Conservation (phyloP, 805 yeast genomes). For the Saccharomycopsis vini region DNA sequence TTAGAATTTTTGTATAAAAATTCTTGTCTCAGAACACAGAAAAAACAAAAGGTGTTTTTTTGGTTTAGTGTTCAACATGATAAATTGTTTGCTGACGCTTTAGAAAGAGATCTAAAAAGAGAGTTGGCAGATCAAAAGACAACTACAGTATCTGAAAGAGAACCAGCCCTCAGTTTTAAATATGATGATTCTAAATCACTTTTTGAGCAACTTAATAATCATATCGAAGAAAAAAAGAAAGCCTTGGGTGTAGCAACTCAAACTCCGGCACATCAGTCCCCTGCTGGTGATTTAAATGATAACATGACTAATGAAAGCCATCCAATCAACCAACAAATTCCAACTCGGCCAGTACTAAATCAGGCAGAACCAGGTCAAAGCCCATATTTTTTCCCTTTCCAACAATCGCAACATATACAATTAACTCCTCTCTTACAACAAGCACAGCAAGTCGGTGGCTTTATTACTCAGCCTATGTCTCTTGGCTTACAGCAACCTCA, state of each 20-base stretch:
- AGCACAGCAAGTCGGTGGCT: too few relatives aligned
- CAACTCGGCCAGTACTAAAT: too few relatives aligned
- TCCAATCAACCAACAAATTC: not conserved
- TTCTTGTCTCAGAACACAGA: constrained; percentile 84
- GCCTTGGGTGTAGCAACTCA: constrained; percentile 7
- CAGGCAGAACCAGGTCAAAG: too few relatives aligned
- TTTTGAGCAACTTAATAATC: constrained; percentile 42
- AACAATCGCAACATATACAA: too few relatives aligned
- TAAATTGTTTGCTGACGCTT: constrained; percentile 81
- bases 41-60: constrained; percentile 92
- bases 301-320: not conserved
- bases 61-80: constrained; percentile 97
- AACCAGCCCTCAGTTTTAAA: constrained; percentile 72
- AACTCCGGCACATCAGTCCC: constrained; percentile 2
- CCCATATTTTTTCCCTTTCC: too few relatives aligned
- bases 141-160: constrained; percentile 63
- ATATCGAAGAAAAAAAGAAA: constrained; percentile 29
- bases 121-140: constrained; percentile 54
- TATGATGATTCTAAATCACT: constrained; percentile 48
- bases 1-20: constrained; percentile 77
- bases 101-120: constrained; percentile 83
- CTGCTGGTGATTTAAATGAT: too few relatives aligned
- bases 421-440: not conserved
- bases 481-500: not conserved
- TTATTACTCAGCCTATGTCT: too few relatives aligned